Base-by-base conservation (phyloP, 2,329 filamentous ascomycete species). In the Xylaria sp. region DNA sequence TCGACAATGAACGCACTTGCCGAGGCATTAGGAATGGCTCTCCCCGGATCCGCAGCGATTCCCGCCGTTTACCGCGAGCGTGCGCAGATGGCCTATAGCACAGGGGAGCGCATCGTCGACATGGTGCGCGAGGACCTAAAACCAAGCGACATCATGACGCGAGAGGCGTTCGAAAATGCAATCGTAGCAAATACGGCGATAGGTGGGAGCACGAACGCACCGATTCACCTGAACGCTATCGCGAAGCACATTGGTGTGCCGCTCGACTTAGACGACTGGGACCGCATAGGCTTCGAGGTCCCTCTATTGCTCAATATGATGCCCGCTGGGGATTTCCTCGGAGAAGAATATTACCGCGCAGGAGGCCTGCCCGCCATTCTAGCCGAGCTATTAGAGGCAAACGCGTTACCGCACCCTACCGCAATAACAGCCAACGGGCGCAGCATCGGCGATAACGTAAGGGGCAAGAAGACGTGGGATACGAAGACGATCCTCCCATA, bases 181-280 rank as follows among this genome's bases (percentile, higher is more conserved):
- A 85, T 88, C 32, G 83, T 83, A 6, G 81, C 81, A 48, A 87
- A 86, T 68, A 85, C 84, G 1, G 85, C 85, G 23, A 86, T 87
- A 61, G 86, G 86, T 30, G 86, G 86, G 15, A 86, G 83, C 69
- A 87, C 85, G 4, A 88, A 88, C 68, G 85, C 85, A 0, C 85
- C 85, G 0, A 86, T 88, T 57, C 86, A 87, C 72, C 76, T 87
- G 56, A 84, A 83, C 45, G 86, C 85, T 10, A 81, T 87, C 25
- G 85, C 86, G 2, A 84, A 83, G 67, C 85, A 87, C 61, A 81
- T 86, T 12, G 85, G 84, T 1, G 82, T 88, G 1, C 75, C 80
- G 0, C 75, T 88, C 0, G 79, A 82, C 13, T 74, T 86, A 36
- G 82, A 87, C 67, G 85, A 87, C 73, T 87, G 85, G 84, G 85